Conservation (phyloP, 2,329 filamentous ascomycete species). For the Fusarium nygamai region DNA sequence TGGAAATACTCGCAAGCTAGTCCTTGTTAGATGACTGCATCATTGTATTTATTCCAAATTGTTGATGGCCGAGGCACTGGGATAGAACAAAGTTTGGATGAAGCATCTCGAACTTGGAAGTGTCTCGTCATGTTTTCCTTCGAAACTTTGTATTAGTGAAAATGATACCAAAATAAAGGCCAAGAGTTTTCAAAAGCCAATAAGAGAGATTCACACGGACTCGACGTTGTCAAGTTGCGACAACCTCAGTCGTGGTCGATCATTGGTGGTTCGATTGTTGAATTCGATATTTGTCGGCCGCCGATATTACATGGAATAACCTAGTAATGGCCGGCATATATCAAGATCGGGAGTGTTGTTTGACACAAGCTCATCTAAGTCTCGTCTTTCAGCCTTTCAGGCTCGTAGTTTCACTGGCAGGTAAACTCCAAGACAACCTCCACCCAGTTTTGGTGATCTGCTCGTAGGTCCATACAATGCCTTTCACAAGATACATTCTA, state of each 20-base stretch:
- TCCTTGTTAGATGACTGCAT: background rate
- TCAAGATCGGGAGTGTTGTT: background rate
- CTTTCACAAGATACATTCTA: background rate
- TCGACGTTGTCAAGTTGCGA: background rate
- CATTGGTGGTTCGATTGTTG: background rate
- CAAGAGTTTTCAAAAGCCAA: background rate
- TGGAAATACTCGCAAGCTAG: constrained; percentile 1
- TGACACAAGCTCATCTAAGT: background rate
- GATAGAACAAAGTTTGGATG: background rate
- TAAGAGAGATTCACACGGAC: background rate
- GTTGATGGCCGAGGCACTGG: background rate
- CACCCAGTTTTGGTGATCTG: background rate
- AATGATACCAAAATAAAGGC: background rate
- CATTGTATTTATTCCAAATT: background rate
- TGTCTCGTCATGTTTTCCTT: background rate
- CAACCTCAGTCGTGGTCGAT: background rate
- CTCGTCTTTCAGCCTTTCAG: no score
- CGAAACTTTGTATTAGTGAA: background rate
- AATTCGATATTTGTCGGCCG: background rate
- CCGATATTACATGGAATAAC: background rate
- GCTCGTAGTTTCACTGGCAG: background rate
- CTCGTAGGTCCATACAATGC: background rate
- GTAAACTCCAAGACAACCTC: background rate
- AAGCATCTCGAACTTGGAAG: background rate
- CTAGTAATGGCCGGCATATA: background rate